A percentile compares a stretch with the other conserved stretches of the same genome.
These are phyloP conservation scores for Otatea glauca DNA, from an alignment of 176 grass and related monocot species.

Conservation along the genomic window DNA sequence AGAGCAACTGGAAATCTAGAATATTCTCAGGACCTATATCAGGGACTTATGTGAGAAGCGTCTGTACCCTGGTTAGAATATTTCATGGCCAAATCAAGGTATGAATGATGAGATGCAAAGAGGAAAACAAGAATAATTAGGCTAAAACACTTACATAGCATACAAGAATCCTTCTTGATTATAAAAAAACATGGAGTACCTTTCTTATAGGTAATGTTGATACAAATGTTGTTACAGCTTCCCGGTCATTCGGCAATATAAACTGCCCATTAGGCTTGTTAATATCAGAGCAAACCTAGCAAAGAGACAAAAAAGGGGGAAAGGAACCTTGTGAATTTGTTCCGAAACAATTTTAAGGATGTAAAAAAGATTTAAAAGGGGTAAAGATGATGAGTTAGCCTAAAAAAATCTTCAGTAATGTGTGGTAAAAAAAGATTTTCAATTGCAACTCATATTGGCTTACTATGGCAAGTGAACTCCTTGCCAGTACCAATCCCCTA, in stretches of 20 bases:
- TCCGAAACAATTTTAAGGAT: conserved; percentile 3
- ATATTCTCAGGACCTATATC: background rate
- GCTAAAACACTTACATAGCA: background rate
- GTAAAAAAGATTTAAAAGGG: background rate
- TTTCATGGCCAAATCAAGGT: conserved; percentile 13
- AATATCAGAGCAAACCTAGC: conserved; percentile 97
- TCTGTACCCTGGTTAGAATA: conserved; percentile 5
- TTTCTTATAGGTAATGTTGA: conserved; percentile 96
- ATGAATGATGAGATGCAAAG: background rate
- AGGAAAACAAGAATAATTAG: background rate
- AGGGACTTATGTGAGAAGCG: background rate
- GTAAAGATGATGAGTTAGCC: background rate
- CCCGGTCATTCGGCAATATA: conserved; percentile 73
- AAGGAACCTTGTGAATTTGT: background rate
- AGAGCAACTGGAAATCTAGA: background rate
- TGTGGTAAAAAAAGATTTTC: background rate
- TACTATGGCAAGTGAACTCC: background rate
- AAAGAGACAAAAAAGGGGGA: background rate
- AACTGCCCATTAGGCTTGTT: conserved; percentile 99
- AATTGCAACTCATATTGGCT: background rate
- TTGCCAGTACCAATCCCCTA: background rate
- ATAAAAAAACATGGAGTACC: conserved; percentile 46
- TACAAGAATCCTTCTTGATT: conserved; percentile 3
- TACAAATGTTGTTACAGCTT: conserved; percentile 81
- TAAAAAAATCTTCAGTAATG: background rate